Evolutionary conservation across 257 asterid genomes (phyloP).

Genomic region (Gynochthodes officinalis): DNA sequence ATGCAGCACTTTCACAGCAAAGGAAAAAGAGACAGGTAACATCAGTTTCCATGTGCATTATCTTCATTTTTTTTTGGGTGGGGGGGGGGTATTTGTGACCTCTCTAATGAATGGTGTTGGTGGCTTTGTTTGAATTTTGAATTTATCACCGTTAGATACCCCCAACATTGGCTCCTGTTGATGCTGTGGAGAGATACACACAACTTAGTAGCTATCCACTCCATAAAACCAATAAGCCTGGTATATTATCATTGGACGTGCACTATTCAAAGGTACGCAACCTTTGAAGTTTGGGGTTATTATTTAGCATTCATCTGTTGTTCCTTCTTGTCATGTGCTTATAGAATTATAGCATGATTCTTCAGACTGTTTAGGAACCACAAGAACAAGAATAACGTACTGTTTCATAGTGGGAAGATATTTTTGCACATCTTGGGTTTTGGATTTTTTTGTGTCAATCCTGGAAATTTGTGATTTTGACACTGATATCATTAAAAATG

Average conservation of each 20-base stretch:
- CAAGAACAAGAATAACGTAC: not conserved
- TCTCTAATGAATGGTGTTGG: constrained; percentile 1
- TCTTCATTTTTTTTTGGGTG: not conserved
- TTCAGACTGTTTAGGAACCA: not conserved
- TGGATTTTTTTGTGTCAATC: not conserved
- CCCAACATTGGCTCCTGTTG: constrained; percentile 70
- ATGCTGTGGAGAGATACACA: constrained; percentile 78
- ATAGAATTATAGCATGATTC: not conserved
- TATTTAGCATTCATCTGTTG: not conserved
- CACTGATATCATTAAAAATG: not conserved
- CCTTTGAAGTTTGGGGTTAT: not conserved
- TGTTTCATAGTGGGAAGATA: not conserved
- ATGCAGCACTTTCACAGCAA: constrained; percentile 79
- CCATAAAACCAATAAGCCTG: constrained; percentile 93
- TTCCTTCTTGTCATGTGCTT: not conserved
- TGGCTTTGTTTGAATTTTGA: not conserved
- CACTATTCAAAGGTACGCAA: constrained; percentile 60
- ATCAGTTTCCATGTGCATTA: not conserved
- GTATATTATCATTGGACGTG: constrained; percentile 85
- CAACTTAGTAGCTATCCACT: constrained; percentile 91
- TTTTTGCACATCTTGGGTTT: not conserved
- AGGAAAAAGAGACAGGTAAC: constrained; percentile 90
- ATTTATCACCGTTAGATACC: constrained; percentile 41
- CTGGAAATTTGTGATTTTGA: not conserved
- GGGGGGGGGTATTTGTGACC: not conserved